Base-by-base conservation (phyloP, 2,329 filamentous ascomycete genomes). In the Mycosphaerelloides madeirae region DNA sequence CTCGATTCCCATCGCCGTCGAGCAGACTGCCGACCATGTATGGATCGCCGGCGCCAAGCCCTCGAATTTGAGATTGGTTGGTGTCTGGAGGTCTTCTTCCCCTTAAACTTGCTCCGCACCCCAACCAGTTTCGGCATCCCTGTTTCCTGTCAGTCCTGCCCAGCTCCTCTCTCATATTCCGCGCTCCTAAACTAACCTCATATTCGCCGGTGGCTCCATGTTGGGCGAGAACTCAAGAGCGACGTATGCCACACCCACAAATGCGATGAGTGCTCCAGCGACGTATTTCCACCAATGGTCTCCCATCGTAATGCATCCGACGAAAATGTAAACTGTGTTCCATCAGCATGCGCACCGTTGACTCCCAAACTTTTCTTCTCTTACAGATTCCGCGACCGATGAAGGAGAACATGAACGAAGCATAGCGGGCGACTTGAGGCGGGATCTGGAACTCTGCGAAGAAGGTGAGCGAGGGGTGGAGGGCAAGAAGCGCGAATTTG, bases 371-470 rank as follows among this genome's bases (percentile, higher is more conserved):
- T 41, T 61, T 41, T 3, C 12, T 15, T 36, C 31, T 13, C 88
- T 72, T 81, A 95, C 90, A 97, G 66, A 88, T 77, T 70, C 93
- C 93, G 65, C 93, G 89, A 50, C 93, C 93, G 58, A 97, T 73
- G 77, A 98, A 97, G 46, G 87, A 95, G 76, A 97, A 97, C 70
- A 97, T 83, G 76, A 98, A 98, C 9, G 88, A 95, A 43, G 89
- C 91, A 74, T 97, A 95, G 71, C 88, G 84, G 46, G 89, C 85
- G 43, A 95, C 78, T 67, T 95, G 90, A 48, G 90, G 87, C 39
- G 93, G 91, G 59, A 96, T 91, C 70, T 95, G 85, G 74, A 97
- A 95, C 71, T 98, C 93, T 70, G 57, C 29, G 31, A 6, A 7
- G 15, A n/a, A 15, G 15, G 46, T 58, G 18, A 55, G 36, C 31